Evolutionary conservation across 768 basidiomycete species (phyloP), one percentile per base, ranked within the genome.

Genomic region (Russula olivacea): DNA sequence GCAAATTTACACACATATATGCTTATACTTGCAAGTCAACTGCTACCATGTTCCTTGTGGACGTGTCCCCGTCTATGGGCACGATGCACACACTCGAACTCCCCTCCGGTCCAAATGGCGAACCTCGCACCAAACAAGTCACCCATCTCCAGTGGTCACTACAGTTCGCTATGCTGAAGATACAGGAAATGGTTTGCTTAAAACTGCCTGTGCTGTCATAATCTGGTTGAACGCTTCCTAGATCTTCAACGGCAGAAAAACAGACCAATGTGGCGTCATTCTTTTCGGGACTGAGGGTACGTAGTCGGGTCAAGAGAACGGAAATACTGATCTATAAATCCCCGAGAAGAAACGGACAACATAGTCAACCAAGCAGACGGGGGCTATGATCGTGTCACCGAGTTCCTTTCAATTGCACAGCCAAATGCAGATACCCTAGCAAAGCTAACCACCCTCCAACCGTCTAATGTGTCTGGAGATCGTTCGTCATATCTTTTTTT

Each of bases 181-280:
- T 95, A 38, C 92, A 96, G 71, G 90, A 95, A 64, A 93, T 96
- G 88, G 91, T 91, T 58, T 11, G 38, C n/a, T 11, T 15, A 5
- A 25, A 17, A 1, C 6, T 6, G 73, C 36, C 4, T 43, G 30
- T 23, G 19, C 58, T 55, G 50, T 60, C 57, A 34, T 47, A 50
- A 50, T 30, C 19, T 66, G 47, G 61, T 12, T 41, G 30, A 40
- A 32, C 38, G 43, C 23, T 25, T 21, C 61, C 14, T 64, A 98
- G 95, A 93, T 98, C 67, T 93, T 86, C 71, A 85, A 89, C 67
- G 90, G 88, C 15, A 81, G 95, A 47, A 97, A 96, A 77, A 98
- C 95, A 11, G 95, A 96, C 71, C 86, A 92, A 71, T 92, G 93
- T 71, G 91, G 93, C n/a, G 83, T 98, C 32, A 81, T 97, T 52